Percentiles rank a stretch among this genome's conserved stretches.
These are phyloP conservation scores for Blastomyces gilchristii DNA, from an alignment of 2,329 filamentous ascomycete species.

Conservation along the genomic window DNA sequence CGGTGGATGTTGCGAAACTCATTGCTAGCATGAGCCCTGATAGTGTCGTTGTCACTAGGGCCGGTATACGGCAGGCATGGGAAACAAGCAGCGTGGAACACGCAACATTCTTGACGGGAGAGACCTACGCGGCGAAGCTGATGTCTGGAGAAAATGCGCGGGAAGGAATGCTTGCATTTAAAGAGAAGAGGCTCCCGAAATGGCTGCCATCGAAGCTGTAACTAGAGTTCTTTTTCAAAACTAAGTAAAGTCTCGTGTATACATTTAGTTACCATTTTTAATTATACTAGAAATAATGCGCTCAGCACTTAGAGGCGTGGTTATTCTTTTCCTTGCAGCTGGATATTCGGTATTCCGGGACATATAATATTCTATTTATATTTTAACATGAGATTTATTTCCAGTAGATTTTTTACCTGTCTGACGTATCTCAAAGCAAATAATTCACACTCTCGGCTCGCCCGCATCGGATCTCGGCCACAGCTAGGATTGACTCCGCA, in stretches of 20 bases:
- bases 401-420: not conserved
- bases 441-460: not conserved
- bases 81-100: constrained; percentile 53
- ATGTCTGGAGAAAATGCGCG: constrained; percentile 71
- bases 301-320: not conserved
- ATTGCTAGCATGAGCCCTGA: constrained; percentile 60
- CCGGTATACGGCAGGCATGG: constrained; percentile 60
- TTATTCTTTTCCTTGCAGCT: not conserved
- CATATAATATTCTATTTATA: not conserved
- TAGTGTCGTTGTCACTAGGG: constrained; percentile 57
- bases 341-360: not conserved
- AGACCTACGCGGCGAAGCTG: constrained; percentile 67
- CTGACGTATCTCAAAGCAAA: too few relatives aligned
- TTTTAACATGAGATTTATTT: not conserved
- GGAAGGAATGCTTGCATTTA: constrained; percentile 87
- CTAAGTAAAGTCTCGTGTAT: not conserved
- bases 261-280: not conserved
- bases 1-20: constrained; percentile 47
- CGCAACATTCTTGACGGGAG: constrained; percentile 71
- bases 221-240: not conserved
- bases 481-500: not conserved
- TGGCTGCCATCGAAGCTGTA: constrained; percentile 64
- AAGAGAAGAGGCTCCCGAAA: constrained; percentile 73
- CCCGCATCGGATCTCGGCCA: constrained; percentile 6
- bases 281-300: not conserved